Base-by-base conservation (phyloP, 176 grass and related monocot species). In the Alloteropsis semialata region DNA sequence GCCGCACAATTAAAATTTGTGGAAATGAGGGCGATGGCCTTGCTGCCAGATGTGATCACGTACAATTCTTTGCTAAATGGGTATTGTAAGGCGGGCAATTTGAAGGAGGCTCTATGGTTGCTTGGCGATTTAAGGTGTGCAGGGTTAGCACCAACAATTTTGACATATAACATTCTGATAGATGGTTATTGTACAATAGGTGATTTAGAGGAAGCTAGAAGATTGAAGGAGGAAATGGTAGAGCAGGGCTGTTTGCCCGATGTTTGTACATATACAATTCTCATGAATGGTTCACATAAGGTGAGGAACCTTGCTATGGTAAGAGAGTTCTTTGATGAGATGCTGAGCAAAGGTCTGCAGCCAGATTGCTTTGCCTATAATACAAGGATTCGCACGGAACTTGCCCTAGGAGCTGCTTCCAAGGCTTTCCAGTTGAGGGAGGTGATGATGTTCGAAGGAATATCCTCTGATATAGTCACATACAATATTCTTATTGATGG, bases 401-500 rank as follows among this genome's bases (percentile, higher is more conserved):
- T 95, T 32, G 88, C 65, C 22, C 81, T 95, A 55, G 90, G 93
- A 21, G 8, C 29, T 80, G 32, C 62, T 81, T 81, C 70, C 39
- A 62, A 84, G 19, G 82, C 74, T 87, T 84, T 92, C 41, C 85
- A 86, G 51, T 66, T 92, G 87, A 84, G 69, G 61, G 93, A 95
- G 74, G 87, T 90, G 61, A 95, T 95, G 84, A 59, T 55, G 27
- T 38, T 43, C 49, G 83, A 71, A 90, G 85, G 85, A 66, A 78
- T 95, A 74, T 86, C 85, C 76, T 85, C 87, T 22, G 43, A 88
- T 83, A 88, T 49, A 42, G 85, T 92, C 32, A 92, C 87, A 22
- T 95, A 95, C 53, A 95, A 95, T 88, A 74, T 95, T 60, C 60
- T 95, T 67, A 95, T 95, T 18, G 88, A 92, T 88, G 93, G 93